phyloP scores from a whole-genome alignment of 306 rosid genomes.

The Potentilla sterilis region DNA sequence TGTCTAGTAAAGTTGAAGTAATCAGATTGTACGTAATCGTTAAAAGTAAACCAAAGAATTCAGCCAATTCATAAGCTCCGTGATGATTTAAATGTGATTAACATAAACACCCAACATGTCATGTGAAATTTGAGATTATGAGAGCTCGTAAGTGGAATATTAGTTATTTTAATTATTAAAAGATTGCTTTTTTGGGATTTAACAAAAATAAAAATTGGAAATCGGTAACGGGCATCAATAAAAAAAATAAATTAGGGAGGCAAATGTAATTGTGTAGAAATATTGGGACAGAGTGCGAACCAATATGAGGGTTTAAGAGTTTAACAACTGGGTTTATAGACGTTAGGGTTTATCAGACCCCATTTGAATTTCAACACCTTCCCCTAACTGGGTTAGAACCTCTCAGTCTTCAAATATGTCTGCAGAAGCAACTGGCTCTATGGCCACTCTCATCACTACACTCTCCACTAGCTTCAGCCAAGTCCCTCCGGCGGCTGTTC shows the following conservation, averaged over 20 bases:
- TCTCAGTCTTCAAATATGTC: constrained; percentile 27
- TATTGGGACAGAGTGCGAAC: not conserved
- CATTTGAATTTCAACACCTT: not conserved
- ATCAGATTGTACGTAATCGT: too few species aligned
- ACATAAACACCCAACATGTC: too few species aligned
- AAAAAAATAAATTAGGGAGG: not conserved
- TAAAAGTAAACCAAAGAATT: too few species aligned
- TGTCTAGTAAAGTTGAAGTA: too few species aligned
- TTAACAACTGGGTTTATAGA: not conserved
- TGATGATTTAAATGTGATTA: too few species aligned
- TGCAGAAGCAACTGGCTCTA: constrained; percentile 25
- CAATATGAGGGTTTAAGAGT: not conserved
- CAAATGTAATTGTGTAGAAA: not conserved
- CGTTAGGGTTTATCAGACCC: constrained; percentile 25
- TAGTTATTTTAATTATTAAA: too few species aligned
- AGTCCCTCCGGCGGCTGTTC: constrained; percentile 68
- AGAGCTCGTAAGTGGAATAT: too few species aligned
- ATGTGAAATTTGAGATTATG: too few species aligned
- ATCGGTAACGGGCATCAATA: too few species aligned
- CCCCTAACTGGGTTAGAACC: not conserved
- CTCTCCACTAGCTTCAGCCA: constrained; percentile 53
- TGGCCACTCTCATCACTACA: constrained; percentile 50
- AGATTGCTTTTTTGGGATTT: too few species aligned
- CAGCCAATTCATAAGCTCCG: too few species aligned
- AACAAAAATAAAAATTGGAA: too few species aligned